Evolutionary conservation across 2,329 filamentous ascomycete genomes (phyloP).

Genomic region (Pseudogymnoascus sp.): DNA sequence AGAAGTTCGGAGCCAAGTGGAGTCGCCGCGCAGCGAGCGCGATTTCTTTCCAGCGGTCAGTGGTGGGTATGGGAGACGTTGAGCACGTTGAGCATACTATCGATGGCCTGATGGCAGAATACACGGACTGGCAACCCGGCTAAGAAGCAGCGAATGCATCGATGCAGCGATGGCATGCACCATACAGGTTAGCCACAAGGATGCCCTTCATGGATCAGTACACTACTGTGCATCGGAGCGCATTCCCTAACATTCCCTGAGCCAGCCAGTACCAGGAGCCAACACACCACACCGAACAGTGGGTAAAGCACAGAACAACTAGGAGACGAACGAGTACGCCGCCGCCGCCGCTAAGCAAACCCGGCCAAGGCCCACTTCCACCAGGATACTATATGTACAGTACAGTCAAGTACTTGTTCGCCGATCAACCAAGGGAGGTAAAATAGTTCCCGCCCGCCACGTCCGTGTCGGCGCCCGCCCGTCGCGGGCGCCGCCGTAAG

Average conservation of each 20-base stretch:
- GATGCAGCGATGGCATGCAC: neutral
- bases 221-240: neutral
- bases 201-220: neutral
- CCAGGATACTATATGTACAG: neutral
- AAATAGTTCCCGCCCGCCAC: conserved; percentile 1
- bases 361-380: neutral
- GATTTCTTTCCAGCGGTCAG: neutral
- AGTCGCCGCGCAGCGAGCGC: neutral
- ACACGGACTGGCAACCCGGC: neutral
- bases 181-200: neutral
- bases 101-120: neutral
- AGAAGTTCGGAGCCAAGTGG: neutral
- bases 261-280: neutral
- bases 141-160: neutral
- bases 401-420: neutral
- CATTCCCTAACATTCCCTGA: neutral
- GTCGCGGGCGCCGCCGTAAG: neutral
- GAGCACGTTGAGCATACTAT: neutral
- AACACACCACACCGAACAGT: neutral
- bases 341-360: neutral
- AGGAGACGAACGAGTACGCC: neutral
- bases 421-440: neutral
- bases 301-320: neutral
- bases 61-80: neutral
- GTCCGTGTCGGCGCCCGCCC: neutral